A percentile compares a stretch with the other conserved stretches of the same genome.
These are phyloP conservation scores for Coemansia sp. DNA, from an alignment of 371 early-diverging fungal genomes.

Conservation along the genomic window DNA sequence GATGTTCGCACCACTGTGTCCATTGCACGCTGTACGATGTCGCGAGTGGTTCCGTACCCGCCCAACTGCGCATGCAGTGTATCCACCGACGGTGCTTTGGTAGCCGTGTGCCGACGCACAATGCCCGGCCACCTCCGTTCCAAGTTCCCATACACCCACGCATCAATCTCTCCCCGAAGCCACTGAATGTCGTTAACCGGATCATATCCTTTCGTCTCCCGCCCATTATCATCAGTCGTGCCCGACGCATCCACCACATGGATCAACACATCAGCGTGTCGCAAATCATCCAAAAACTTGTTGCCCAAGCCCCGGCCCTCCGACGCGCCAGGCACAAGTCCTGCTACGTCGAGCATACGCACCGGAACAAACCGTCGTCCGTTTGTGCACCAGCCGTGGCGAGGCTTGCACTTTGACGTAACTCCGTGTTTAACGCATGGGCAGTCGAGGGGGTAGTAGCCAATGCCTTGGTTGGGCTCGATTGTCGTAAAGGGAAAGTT, in stretches of 20 bases:
- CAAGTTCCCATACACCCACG: constrained; percentile 71
- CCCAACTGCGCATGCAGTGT: constrained; percentile 61
- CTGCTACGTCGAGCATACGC: constrained; percentile 77
- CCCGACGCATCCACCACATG: constrained; percentile 83
- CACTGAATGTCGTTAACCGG: constrained; percentile 80
- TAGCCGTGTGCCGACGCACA: constrained; percentile 64
- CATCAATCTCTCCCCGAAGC: constrained; percentile 70
- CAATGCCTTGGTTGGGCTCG: constrained; percentile 74
- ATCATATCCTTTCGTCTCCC: constrained; percentile 75
- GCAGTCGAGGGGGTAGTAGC: constrained; percentile 69
- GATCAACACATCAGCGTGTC: constrained; percentile 71
- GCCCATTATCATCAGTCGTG: constrained; percentile 73
- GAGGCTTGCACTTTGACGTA: constrained; percentile 61
- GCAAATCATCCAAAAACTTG: constrained; percentile 75
- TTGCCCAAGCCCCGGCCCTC: constrained; percentile 74
- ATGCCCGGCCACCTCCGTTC: constrained; percentile 65
- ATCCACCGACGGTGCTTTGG: constrained; percentile 53
- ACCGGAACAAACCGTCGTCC: constrained; percentile 71
- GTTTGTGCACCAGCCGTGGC: constrained; percentile 68
- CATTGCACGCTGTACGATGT: constrained; percentile 57
- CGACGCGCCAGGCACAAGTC: constrained; percentile 78
- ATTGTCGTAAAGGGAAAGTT: constrained; percentile 84
- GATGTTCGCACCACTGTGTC: constrained; percentile 43
- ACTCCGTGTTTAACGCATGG: constrained; percentile 64
- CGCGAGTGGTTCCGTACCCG: constrained; percentile 65